These are phyloP conservation scores for Xylariaceae sp. DNA, from an alignment of 2,329 filamentous ascomycete genomes.

Conservation along the genomic window DNA sequence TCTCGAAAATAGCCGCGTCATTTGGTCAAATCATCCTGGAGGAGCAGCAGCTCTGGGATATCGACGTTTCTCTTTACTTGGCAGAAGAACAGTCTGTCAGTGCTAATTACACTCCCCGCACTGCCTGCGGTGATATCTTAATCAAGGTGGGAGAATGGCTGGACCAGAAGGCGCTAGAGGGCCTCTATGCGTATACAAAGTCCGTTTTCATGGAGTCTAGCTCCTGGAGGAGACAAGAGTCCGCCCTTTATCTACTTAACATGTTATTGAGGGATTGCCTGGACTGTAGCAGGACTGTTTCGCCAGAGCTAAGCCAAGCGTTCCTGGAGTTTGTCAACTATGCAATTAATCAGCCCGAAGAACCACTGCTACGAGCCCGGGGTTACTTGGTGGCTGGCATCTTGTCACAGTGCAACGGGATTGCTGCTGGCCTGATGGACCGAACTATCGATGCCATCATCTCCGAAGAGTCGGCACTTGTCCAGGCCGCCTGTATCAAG, in stretches of 20 bases:
- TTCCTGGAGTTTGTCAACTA: slow-evolving; percentile 78
- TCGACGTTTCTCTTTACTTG: slow-evolving; percentile 91
- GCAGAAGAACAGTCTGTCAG: slow-evolving; percentile 93
- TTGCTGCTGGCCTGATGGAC: slow-evolving; percentile 61
- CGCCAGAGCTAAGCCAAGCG: slow-evolving; percentile 60
- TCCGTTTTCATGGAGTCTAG: slow-evolving; percentile 58
- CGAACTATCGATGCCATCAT: slow-evolving; percentile 70
- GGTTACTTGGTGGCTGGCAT: slow-evolving; percentile 82
- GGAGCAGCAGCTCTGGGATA: slow-evolving; percentile 92
- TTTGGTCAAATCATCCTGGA: slow-evolving; percentile 89
- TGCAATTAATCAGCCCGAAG: slow-evolving; percentile 61
- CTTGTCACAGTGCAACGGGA: slow-evolving; percentile 63
- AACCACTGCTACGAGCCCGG: slow-evolving; percentile 75
- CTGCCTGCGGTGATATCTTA: slow-evolving; percentile 83
- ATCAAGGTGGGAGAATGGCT: slow-evolving; percentile 94
- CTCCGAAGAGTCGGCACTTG: slow-evolving; percentile 73
- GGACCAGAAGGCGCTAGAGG: slow-evolving; percentile 67
- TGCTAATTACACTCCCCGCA: slow-evolving; percentile 91
- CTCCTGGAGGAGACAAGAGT: slow-evolving; percentile 64
- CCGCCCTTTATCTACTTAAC: slow-evolving; percentile 78
- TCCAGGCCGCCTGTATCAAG: slow-evolving; percentile 87
- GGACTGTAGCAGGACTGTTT: slow-evolving; percentile 68
- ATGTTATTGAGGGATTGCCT: slow-evolving; percentile 77
- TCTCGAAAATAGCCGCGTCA: slow-evolving; percentile 76
- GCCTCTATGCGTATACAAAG: slow-evolving; percentile 70